phyloP scores from a whole-genome alignment of 768 basidiomycete genomes.

The Solioccasus polychromus region DNA sequence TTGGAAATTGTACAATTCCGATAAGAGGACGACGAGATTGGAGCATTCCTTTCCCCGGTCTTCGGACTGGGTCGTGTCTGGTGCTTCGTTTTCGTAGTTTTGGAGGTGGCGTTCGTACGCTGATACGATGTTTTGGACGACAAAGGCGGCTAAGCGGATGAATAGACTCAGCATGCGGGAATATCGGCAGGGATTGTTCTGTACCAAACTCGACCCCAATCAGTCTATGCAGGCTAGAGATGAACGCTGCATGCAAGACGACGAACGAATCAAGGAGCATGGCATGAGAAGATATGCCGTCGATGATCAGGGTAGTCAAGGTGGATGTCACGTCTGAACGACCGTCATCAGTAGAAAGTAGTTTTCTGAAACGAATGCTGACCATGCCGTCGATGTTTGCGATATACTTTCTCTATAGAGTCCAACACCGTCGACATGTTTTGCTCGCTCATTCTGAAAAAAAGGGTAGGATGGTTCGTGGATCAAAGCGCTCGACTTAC shows the following conservation, averaged over 20 bases:
- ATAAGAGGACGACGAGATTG: constrained; percentile 83
- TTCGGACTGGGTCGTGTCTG: constrained; percentile 27
- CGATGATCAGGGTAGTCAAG: constrained; percentile 71
- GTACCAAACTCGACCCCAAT: constrained; percentile 87
- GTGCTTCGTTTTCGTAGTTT: constrained; percentile 22
- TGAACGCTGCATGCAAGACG: constrained; percentile 80
- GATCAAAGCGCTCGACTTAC: constrained; percentile 44
- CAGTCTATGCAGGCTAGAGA: constrained; percentile 76
- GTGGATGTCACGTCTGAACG: constrained; percentile 75
- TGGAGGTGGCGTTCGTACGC: constrained; percentile 62
- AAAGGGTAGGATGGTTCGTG: background rate
- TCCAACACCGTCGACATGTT: constrained; percentile 76
- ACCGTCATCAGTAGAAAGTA: constrained; percentile 5
- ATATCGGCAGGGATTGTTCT: constrained; percentile 20
- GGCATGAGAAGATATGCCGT: constrained; percentile 76
- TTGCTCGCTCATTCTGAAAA: constrained; percentile 78
- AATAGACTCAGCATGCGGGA: background rate
- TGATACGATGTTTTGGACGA: constrained; percentile 69
- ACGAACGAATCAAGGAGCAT: constrained; percentile 87
- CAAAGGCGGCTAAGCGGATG: constrained; percentile 62
- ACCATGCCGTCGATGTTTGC: constrained; percentile 79
- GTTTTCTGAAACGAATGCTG: constrained; percentile 11
- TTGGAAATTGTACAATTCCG: constrained; percentile 95
- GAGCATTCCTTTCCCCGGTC: constrained; percentile 79
- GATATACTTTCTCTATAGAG: constrained; percentile 73